phyloP scores from a whole-genome alignment of 192 early-diverging fungal genomes.

The Gamsiella multidivaricata region DNA sequence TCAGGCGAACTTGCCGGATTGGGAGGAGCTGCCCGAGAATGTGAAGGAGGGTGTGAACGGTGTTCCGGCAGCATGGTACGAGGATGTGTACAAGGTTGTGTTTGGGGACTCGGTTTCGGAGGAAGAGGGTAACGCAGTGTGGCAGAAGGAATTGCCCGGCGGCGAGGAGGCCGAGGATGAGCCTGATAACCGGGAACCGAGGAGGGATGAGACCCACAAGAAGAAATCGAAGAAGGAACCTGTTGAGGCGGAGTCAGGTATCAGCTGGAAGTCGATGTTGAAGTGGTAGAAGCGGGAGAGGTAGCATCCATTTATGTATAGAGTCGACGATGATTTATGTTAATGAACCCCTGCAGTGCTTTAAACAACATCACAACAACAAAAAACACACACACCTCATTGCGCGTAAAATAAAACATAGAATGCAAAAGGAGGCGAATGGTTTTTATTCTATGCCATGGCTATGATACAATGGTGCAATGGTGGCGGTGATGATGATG shows the following conservation, averaged over 20 bases:
- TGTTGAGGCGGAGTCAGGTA: neutral
- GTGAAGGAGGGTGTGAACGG: slow-evolving; percentile 91
- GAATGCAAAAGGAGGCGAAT: too few species aligned
- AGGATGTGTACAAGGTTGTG: slow-evolving; percentile 70
- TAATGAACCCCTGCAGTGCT: too few species aligned
- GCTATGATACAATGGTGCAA: too few species aligned
- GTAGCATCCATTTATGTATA: neutral
- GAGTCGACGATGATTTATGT: too few species aligned
- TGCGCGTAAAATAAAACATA: too few species aligned
- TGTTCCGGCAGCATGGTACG: slow-evolving; percentile 86
- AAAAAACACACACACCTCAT: too few species aligned
- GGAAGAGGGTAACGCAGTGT: slow-evolving; percentile 29
- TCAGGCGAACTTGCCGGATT: slow-evolving; percentile 87
- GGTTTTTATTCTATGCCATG: too few species aligned
- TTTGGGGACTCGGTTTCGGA: slow-evolving; percentile 57
- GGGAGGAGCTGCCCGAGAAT: slow-evolving; percentile 95
- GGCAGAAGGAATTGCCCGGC: slow-evolving; percentile 46
- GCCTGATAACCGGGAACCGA: slow-evolving; percentile 34
- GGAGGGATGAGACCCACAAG: slow-evolving; percentile 26
- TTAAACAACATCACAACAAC: too few species aligned
- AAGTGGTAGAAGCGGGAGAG: slow-evolving; percentile 23
- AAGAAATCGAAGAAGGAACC: slow-evolving; percentile 8
- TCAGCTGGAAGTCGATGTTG: slow-evolving; percentile 24
- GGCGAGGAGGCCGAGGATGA: slow-evolving; percentile 26
- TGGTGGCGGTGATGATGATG: too few species aligned